Conservation (phyloP, 2,329 filamentous ascomycete genomes). For the Alternaria brassicae region DNA sequence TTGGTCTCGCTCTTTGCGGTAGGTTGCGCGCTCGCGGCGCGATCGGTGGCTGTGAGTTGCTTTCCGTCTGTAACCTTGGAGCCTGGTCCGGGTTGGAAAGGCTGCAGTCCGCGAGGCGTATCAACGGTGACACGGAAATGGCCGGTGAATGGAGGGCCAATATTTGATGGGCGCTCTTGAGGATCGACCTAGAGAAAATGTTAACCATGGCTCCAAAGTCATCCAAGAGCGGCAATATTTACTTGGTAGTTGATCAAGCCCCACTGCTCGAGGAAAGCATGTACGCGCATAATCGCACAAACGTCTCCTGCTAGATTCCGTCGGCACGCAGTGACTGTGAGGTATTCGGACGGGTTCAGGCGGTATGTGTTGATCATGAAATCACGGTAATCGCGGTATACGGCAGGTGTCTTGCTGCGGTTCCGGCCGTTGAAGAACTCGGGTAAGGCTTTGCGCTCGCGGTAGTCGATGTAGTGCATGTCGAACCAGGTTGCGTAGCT, state of each 20-base stretch:
- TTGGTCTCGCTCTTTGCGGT: constrained; percentile 81
- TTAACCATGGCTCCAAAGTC: constrained; percentile 5
- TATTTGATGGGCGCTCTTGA: constrained; percentile 91
- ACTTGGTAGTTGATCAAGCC: constrained; percentile 99
- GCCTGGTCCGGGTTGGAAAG: constrained; percentile 89
- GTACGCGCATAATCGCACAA: constrained; percentile 98
- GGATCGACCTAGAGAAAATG: constrained; percentile 78
- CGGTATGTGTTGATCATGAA: constrained; percentile 99
- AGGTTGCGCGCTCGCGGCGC: constrained; percentile 68
- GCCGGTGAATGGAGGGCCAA: constrained; percentile 94
- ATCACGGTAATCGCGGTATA: constrained; percentile 98
- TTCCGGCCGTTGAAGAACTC: constrained; percentile 99
- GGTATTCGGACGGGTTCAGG: constrained; percentile 91
- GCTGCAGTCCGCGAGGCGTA: constrained; percentile 90
- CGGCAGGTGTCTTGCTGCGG: constrained; percentile 93
- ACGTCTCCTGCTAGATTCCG: constrained; percentile 96
- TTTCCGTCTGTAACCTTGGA: constrained; percentile 68
- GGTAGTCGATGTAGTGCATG: constrained; percentile 88
- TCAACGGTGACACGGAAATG: constrained; percentile 97
- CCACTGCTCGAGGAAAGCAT: constrained; percentile 98
- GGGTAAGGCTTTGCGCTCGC: constrained; percentile 92
- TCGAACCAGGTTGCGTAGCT: constrained; percentile 99
- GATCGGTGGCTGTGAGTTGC: constrained; percentile 72
- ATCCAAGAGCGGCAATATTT: constrained; percentile 32
- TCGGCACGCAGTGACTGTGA: constrained; percentile 95